These are phyloP conservation scores for Ophidiomyces ophidiicola DNA, from an alignment of 2,329 filamentous ascomycete genomes.

Conservation along the genomic window DNA sequence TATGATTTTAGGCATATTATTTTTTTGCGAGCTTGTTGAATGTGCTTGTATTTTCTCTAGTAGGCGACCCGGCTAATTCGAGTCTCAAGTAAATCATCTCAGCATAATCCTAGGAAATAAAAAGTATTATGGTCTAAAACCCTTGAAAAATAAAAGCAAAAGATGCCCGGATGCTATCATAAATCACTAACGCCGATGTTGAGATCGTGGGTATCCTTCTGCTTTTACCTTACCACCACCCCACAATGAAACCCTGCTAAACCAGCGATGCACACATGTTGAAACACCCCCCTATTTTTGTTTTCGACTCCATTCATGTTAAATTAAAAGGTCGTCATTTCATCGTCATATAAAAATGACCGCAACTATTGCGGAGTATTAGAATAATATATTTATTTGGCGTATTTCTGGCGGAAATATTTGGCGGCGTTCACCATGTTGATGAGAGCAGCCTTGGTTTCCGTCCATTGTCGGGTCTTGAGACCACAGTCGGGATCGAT, in stretches of 20 bases:
- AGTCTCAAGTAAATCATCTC: too few relatives aligned
- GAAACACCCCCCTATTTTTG: slow-evolving; percentile 15
- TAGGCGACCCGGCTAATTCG: too few relatives aligned
- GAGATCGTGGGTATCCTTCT: slow-evolving; percentile 38
- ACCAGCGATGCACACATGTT: slow-evolving; percentile 17
- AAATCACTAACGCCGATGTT: slow-evolving; percentile 37
- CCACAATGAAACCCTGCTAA: slow-evolving; percentile 9
- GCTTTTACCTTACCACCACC: slow-evolving; percentile 12
- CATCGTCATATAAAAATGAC: slow-evolving; percentile 5
- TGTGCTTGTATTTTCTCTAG: too few relatives aligned
- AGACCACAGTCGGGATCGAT: slow-evolving; percentile 98
- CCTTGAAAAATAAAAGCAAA: slow-evolving; percentile 4
- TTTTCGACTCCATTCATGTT: slow-evolving; percentile 3
- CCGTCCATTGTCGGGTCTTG: slow-evolving; percentile 97
- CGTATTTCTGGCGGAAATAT: slow-evolving; percentile 83
- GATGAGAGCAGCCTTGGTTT: slow-evolving; percentile 89
- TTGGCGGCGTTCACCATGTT: slow-evolving; percentile 99
- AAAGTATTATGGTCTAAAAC: not conserved
- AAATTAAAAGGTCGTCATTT: slow-evolving; percentile 9
- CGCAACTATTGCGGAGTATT: not conserved
- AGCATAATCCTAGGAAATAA: too few relatives aligned
- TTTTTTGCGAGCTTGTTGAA: too few relatives aligned
- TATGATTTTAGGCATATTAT: too few relatives aligned
- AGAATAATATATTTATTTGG: slow-evolving; percentile 38
- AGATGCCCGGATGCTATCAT: slow-evolving; percentile 10